Evolutionary conservation across 2,329 filamentous ascomycete genomes (phyloP), one percentile per base, ranked within the genome.

Genomic region (Penicillium sp.): DNA sequence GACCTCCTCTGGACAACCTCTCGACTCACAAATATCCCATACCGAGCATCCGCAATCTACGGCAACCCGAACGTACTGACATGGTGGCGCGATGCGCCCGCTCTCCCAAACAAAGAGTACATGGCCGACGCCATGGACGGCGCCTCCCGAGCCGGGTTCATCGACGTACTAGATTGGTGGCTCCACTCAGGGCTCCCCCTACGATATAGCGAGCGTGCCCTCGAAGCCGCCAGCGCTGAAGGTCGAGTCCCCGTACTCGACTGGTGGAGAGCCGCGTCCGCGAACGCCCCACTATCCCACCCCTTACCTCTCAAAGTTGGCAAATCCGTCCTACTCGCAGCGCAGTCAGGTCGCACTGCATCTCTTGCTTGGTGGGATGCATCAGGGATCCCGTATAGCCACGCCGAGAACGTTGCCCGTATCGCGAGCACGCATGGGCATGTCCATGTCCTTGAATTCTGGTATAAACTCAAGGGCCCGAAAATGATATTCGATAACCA

Each of bases 121-220:
- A 89, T 89, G 50, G 80, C 84, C 39, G 91, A 96, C 72, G 90
- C 92, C 11, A 82, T 97, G 27, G 92, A 97, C 69, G 89, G 89
- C 31, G 93, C 93, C 7, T 95, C 90, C 1, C 87, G 89, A 53
- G 88, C 91, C 57, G 92, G 93, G 5, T 94, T 92, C 65, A 83
- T 95, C 15, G 85, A 90, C 62, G 87, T 96, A 0, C 82, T 97
- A 1, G 90, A 96, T 68, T 96, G 91, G 90, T 97, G 93, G 93
- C 89, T 89, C 71, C 83, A 88, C 23, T 91, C 88, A 0, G 89
- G 89, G 0, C 80, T 97, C 2, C 85, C 87, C 2, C 81, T 97
- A 21, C 88, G 90, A 64, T 96, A 94, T 74, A 96, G 90, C 11
- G 91, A 96, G 71, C 83, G 87, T 5, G 91, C 93, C 0, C 83